These are phyloP conservation scores for Malus domestica DNA, from an alignment of 306 rosid species.

Conservation along the genomic window ASM211411v1 NC_041805.1:10872001-10872500, in stretches of 20 bases:
- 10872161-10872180: constrained; percentile 1
- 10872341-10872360: not conserved
- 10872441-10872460: not conserved
- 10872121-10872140: too few relatives aligned
- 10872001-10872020: too few relatives aligned
- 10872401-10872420: constrained; percentile 4
- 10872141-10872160: not conserved
- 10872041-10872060: too few relatives aligned
- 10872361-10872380: constrained; percentile 1
- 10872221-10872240: not conserved
- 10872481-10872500: not conserved
- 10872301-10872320: not conserved
- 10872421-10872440: constrained; percentile 12
- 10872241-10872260: not conserved
- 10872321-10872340: not conserved
- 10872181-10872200: constrained; percentile 7
- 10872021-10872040: not conserved
- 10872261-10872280: constrained; percentile 16
- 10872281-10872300: not conserved
- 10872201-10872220: not conserved
- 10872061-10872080: not conserved
- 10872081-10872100: not conserved
- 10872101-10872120: not conserved
- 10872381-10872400: not conserved
- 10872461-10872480: not conserved